phyloP scores from a whole-genome alignment of 2,329 filamentous ascomycete species.

The Xylaria arbuscula region DNA sequence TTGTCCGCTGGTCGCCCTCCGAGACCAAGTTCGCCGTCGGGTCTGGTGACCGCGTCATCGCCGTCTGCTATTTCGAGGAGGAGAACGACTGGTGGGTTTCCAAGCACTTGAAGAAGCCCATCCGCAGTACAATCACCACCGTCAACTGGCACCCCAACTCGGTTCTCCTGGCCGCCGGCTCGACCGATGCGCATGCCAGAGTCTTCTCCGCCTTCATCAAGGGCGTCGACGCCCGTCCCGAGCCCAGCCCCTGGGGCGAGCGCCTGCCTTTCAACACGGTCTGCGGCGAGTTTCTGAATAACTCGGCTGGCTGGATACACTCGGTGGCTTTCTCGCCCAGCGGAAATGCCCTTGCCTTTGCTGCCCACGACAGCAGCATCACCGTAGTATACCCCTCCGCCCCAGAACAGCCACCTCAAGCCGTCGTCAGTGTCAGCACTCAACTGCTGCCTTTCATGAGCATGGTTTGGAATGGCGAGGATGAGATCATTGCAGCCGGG shows the following conservation, averaged over 20 bases:
- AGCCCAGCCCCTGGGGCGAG: constrained; percentile 93
- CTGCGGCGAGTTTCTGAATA: constrained; percentile 95
- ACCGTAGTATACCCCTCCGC: constrained; percentile 95
- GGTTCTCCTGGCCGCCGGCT: constrained; percentile 91
- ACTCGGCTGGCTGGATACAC: constrained; percentile 97
- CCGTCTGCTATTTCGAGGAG: constrained; percentile 98
- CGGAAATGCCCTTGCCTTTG: constrained; percentile 92
- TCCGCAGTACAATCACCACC: constrained; percentile 94
- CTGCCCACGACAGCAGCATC: constrained; percentile 94
- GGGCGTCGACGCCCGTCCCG: constrained; percentile 86
- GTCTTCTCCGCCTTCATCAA: constrained; percentile 98
- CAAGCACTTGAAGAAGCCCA: constrained; percentile 99
- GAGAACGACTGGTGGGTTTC: constrained; percentile 99
- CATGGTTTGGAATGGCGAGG: constrained; percentile 89
- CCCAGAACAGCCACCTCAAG: constrained; percentile 88
- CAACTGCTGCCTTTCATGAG: constrained; percentile 93
- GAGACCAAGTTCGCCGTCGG: constrained; percentile 98
- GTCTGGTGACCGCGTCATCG: constrained; percentile 93
- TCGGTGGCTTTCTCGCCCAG: constrained; percentile 92
- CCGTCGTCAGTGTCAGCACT: constrained; percentile 90
- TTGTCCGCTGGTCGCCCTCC: constrained; percentile 95
- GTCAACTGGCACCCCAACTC: constrained; percentile 98
- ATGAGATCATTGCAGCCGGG: constrained; percentile 93
- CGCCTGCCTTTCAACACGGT: constrained; percentile 97
- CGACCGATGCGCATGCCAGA: constrained; percentile 95